Evolutionary conservation across 2,329 filamentous ascomycete species (phyloP).

Genomic region (Aureobasidium lini): DNA sequence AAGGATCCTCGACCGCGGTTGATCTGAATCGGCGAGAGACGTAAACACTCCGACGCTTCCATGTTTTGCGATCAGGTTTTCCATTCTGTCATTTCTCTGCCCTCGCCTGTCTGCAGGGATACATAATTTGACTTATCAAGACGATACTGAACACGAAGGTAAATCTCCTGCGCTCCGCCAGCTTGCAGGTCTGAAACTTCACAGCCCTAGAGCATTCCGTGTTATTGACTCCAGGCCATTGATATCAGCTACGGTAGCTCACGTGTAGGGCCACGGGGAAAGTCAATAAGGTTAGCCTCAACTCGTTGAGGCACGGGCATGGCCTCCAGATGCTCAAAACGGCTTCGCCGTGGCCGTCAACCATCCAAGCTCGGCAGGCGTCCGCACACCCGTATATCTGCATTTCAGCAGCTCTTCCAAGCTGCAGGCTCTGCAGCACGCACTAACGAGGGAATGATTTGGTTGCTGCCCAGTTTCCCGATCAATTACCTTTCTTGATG

Average conservation of each 20-base stretch:
- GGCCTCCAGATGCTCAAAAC: background rate
- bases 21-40: background rate
- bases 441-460: background rate
- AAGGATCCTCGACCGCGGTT: background rate
- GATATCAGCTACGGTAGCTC: background rate
- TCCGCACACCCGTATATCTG: background rate
- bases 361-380: background rate
- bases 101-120: background rate
- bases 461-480: background rate
- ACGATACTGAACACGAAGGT: background rate
- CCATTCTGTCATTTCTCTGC: background rate
- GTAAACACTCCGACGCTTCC: background rate
- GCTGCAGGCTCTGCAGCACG: conserved; percentile 9
- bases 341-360: conserved; percentile 1
- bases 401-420: background rate
- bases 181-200: background rate
- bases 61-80: background rate
- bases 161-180: background rate
- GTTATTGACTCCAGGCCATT: conserved; percentile 3
- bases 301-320: conserved; percentile 1
- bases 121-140: background rate
- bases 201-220: background rate
- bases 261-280: background rate
- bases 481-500: background rate
- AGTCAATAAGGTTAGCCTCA: conserved; percentile 1